Conservation (phyloP, 2,329 filamentous ascomycete genomes). For the Epichloe gansuensis region DNA sequence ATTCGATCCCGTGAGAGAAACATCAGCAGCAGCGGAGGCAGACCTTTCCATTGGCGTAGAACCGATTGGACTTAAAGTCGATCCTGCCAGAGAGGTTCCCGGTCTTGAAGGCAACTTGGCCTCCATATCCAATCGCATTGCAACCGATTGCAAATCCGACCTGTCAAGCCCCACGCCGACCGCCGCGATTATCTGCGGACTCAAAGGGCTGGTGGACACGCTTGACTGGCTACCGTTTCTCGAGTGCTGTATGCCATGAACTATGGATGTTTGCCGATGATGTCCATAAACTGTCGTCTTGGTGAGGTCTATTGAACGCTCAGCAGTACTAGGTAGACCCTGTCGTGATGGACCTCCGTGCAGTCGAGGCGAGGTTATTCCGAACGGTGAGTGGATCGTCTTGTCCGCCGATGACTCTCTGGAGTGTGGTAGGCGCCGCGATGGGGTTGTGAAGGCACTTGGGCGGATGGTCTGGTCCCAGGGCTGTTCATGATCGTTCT, state of each 20-base stretch:
- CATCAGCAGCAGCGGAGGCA: conserved; percentile 34
- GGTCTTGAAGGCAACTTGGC: conserved; percentile 27
- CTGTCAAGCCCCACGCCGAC: conserved; percentile 46
- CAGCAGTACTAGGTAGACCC: conserved; percentile 27
- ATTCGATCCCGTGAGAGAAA: conserved; percentile 28
- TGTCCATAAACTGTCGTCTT: conserved; percentile 60
- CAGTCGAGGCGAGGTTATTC: conserved; percentile 4
- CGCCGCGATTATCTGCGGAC: conserved; percentile 71
- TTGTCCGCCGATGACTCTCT: conserved; percentile 49
- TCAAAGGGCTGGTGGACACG: conserved; percentile 71
- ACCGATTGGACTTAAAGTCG: conserved; percentile 11
- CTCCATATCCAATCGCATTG: conserved; percentile 34
- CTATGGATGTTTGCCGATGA: conserved; percentile 92
- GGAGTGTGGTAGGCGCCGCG: conserved; percentile 34
- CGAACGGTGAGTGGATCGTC: conserved; percentile 20
- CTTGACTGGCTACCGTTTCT: conserved; percentile 80
- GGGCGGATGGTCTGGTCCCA: conserved; percentile 43
- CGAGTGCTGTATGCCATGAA: conserved; percentile 88
- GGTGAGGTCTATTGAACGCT: conserved; percentile 43
- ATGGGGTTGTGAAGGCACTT: conserved; percentile 26
- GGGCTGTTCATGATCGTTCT: conserved; percentile 36
- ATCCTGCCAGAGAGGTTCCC: conserved; percentile 36
- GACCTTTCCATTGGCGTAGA: conserved; percentile 29
- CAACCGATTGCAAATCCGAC: conserved; percentile 35
- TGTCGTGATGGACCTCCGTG: conserved; percentile 30